Evolutionary conservation across 352 stramenopile species (phyloP), one percentile per base, ranked within the genome.

Genomic region (Pseudoperonospora humuli): DNA sequence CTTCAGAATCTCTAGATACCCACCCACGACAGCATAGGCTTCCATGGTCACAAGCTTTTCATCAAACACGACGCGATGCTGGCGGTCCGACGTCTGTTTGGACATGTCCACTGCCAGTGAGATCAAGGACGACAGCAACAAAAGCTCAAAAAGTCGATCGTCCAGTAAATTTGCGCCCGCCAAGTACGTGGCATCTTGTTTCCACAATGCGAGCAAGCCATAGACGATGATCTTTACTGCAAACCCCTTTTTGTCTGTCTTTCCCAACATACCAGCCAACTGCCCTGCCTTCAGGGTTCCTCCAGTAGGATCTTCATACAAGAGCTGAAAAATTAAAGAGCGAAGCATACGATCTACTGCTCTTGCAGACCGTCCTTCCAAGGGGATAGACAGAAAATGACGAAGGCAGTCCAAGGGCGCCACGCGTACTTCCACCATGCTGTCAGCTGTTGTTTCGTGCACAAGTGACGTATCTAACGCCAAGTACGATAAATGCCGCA

Each of bases 91-190:
- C 7, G 57, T 64, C 40, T 48, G 38, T 24, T 71, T 75, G 2
- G 50, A 57, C 21, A 18, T 48, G 45, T 66, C 61, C 13, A 70
- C 20, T 19, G 60, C 38, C 19, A 70, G 26, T 15, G 57, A 79
- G 10, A 86, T 44, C 14, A 84, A 45, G 2, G 73, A 79, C 8
- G 73, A 65, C 6, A 88, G 50, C 32, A 88, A 44, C 29, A 88
- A 44, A 1, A 84, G 45, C 32, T 88, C 73, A 18, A 84, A 37
- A 10, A 66, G 23, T 15, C 44, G 51, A 53, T 61, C 43, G 31
- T 51, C 73, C 28, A 87, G 34, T 29, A 78, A 51, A 23, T 28
- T 58, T 21, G 26, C 36, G 8, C 52, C 41, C 1, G 42, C 32
- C 0, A 83, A 17, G 39, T 77, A 67, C 2, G 36, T 42, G 7